Percentiles rank a stretch among this genome's conserved stretches.
Evolutionary conservation across 306 rosid genomes (phyloP).

Genomic region (Trifolium dubium): DNA sequence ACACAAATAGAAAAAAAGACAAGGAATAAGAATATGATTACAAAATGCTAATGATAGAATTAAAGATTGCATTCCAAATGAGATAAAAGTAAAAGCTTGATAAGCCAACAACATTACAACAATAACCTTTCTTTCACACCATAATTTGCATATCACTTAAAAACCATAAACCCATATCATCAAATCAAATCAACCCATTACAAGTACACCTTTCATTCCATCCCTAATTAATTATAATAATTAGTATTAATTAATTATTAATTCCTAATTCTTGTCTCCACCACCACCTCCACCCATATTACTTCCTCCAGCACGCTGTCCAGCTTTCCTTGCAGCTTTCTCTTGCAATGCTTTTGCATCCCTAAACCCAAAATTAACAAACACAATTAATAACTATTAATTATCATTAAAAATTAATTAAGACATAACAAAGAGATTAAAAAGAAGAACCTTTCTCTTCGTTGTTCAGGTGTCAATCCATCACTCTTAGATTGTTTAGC

Average conservation of each 20-base stretch:
- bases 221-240: not conserved
- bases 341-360: conserved; percentile 76
- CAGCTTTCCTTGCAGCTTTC: conserved; percentile 64
- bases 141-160: not conserved
- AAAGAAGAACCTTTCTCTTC: conserved; percentile 69
- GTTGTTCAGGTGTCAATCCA: conserved; percentile 75
- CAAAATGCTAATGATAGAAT: not conserved
- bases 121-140: not conserved
- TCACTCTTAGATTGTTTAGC: conserved; percentile 53
- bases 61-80: not conserved
- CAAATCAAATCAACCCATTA: not conserved
- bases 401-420: not conserved
- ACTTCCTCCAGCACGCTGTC: conserved; percentile 51
- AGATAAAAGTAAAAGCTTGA: conserved; percentile 1
- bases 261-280: conserved; percentile 41
- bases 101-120: not conserved
- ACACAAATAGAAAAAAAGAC: no score
- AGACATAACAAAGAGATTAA: not conserved
- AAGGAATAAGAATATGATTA: not conserved
- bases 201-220: not conserved
- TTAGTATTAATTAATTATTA: not conserved
- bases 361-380: conserved; percentile 38
- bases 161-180: conserved; percentile 23
- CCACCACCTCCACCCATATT: conserved; percentile 50
- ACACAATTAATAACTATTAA: not conserved